These are phyloP conservation scores for Boletus subparvulus DNA, from an alignment of 768 basidiomycete genomes.

Conservation along the genomic window DNA sequence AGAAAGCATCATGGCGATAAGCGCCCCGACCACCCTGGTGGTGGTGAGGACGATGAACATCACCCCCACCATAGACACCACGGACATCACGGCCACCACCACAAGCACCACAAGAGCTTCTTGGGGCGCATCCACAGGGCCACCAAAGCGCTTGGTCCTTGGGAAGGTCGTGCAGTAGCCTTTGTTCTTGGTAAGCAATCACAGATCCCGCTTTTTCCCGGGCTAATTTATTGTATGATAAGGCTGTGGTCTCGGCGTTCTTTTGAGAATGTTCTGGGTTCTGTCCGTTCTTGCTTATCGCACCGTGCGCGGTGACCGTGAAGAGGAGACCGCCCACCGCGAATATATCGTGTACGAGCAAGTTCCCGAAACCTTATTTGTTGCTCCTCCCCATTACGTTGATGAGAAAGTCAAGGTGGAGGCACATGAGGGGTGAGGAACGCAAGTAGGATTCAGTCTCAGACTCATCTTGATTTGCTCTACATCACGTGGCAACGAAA, in stretches of 20 bases:
- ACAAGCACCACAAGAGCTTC: constrained; percentile 45
- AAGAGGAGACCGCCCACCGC: constrained; percentile 42
- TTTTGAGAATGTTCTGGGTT: constrained; percentile 80
- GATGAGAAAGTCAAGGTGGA: constrained; percentile 49
- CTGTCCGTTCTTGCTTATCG: constrained; percentile 62
- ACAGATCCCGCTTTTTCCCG: not conserved
- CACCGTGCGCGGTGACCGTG: constrained; percentile 45
- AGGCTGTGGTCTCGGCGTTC: constrained; percentile 85
- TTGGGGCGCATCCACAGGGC: constrained; percentile 60
- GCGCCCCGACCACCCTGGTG: not conserved
- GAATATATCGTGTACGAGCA: constrained; percentile 45
- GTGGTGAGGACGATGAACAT: not conserved
- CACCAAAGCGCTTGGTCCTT: constrained; percentile 68
- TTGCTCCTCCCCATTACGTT: constrained; percentile 57
- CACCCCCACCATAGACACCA: constrained; percentile 14
- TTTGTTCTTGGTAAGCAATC: constrained; percentile 70
- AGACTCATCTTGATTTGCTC: not conserved
- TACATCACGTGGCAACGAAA: not conserved
- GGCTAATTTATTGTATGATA: not conserved
- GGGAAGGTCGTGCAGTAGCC: constrained; percentile 81
- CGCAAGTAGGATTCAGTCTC: constrained; percentile 13
- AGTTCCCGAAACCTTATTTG: constrained; percentile 46
- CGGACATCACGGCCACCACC: constrained; percentile 25
- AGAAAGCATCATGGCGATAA: constrained; percentile 4
- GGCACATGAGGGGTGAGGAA: constrained; percentile 10